A percentile compares a stretch with the other conserved stretches of the same genome.
Conservation (phyloP, 78 protist genomes). For the Emiliania huxleyi region DNA sequence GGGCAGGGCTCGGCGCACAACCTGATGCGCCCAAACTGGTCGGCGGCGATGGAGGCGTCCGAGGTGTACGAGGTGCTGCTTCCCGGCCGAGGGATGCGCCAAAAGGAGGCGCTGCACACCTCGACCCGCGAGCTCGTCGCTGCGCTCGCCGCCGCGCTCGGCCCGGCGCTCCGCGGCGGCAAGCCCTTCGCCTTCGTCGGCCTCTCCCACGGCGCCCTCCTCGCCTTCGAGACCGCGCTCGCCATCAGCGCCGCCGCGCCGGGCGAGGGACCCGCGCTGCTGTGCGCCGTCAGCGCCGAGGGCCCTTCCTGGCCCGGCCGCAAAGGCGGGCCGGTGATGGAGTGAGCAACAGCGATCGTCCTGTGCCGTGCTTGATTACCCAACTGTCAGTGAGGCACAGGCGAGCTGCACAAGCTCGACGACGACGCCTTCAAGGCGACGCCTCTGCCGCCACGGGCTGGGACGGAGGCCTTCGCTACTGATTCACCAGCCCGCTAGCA, state of each 20-base stretch:
- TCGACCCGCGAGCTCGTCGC: background rate
- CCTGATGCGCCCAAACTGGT: background rate
- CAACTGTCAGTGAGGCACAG: too few species aligned
- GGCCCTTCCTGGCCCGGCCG: background rate
- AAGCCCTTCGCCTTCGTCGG: background rate
- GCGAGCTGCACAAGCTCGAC: background rate
- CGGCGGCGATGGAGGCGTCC: background rate
- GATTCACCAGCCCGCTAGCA: too few species aligned
- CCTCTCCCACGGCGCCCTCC: background rate
- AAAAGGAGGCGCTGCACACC: background rate
- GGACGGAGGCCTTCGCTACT: too few species aligned
- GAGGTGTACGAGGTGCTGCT: background rate
- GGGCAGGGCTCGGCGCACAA: background rate
- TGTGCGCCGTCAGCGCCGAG: background rate
- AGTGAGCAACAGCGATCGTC: too few species aligned
- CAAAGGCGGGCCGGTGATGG: too few species aligned
- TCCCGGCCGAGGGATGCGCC: background rate
- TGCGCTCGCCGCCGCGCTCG: background rate
- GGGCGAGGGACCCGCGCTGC: background rate
- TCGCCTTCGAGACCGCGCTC: background rate
- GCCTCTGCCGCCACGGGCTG: too few species aligned
- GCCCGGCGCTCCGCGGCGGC: background rate
- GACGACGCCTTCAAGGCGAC: background rate
- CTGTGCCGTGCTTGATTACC: too few species aligned
- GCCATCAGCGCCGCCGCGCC: background rate